Percentiles rank a stretch among this genome's conserved stretches.
These are phyloP conservation scores for Magnolia sinica DNA, from an alignment of 164 flowering plant species.

Conservation along the genomic window DNA sequence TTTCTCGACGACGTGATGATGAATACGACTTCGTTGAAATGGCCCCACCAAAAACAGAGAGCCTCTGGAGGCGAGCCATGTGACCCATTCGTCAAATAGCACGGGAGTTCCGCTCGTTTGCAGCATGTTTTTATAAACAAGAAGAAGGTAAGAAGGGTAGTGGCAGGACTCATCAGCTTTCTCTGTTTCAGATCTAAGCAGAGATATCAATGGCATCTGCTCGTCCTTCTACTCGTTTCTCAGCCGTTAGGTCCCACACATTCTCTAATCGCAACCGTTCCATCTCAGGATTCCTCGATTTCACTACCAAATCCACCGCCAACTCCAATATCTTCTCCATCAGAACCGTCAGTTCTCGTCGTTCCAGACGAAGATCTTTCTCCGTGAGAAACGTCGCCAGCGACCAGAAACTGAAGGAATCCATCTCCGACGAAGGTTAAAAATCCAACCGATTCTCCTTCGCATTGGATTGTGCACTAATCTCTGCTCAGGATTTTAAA, in stretches of 20 bases:
- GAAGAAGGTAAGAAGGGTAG: too few relatives aligned
- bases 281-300: not conserved
- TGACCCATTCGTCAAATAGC: too few relatives aligned
- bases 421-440: constrained; percentile 28
- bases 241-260: not conserved
- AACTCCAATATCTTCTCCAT: not conserved
- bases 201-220: not conserved
- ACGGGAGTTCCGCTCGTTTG: too few relatives aligned
- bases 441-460: not conserved
- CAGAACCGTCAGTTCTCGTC: not conserved
- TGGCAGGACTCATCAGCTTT: not conserved
- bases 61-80: too few relatives aligned
- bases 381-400: constrained; percentile 11
- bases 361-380: not conserved
- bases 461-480: too few relatives aligned
- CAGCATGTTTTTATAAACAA: too few relatives aligned
- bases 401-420: constrained; percentile 13
- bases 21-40: too few relatives aligned
- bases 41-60: too few relatives aligned
- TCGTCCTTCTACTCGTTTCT: not conserved
- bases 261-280: not conserved
- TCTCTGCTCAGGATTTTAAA: too few relatives aligned
- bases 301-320: not conserved
- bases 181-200: not conserved
- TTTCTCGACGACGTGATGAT: too few relatives aligned